Conservation (phyloP, 768 basidiomycete species). For the Hericium alpestre region DNA sequence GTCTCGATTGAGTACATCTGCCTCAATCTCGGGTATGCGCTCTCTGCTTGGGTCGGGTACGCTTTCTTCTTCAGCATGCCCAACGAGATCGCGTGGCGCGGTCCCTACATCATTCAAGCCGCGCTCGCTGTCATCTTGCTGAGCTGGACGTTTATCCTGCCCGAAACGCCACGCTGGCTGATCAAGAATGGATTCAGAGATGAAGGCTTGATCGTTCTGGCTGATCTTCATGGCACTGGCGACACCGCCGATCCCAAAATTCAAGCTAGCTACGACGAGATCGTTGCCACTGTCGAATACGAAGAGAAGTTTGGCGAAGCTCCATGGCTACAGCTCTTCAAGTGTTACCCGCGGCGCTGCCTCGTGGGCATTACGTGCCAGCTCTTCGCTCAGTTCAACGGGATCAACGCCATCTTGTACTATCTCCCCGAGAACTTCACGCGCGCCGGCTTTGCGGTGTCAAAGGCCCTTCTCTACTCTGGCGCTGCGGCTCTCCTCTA, state of each 20-base stretch:
- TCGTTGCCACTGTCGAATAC: constrained; percentile 28
- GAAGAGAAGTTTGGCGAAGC: constrained; percentile 30
- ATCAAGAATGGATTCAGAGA: constrained; percentile 40
- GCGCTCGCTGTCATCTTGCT: constrained; percentile 37
- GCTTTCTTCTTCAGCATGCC: constrained; percentile 37
- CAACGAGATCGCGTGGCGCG: constrained; percentile 42
- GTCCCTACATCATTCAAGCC: constrained; percentile 45
- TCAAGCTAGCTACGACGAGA: constrained; percentile 33
- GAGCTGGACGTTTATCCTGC: constrained; percentile 37
- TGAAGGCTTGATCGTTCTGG: constrained; percentile 41
- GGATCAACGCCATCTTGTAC: constrained; percentile 48
- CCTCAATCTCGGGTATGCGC: constrained; percentile 39
- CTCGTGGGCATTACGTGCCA: constrained; percentile 45
- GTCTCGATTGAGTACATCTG: constrained; percentile 45
- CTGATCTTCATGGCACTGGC: constrained; percentile 47
- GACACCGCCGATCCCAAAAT: constrained; percentile 33
- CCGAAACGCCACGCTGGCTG: constrained; percentile 45
- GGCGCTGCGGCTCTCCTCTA: constrained; percentile 38
- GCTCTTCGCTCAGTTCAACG: constrained; percentile 41
- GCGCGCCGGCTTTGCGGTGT: constrained; percentile 36
- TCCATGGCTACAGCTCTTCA: constrained; percentile 39
- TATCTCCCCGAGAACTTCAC: constrained; percentile 44
- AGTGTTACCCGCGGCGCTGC: constrained; percentile 37
- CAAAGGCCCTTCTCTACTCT: constrained; percentile 34
- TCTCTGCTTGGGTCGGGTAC: constrained; percentile 40